A percentile compares a stretch with the other conserved stretches of the same genome.
phyloP scores from a whole-genome alignment of 129 eudicot genomes.

The Lonicera japonica region DNA sequence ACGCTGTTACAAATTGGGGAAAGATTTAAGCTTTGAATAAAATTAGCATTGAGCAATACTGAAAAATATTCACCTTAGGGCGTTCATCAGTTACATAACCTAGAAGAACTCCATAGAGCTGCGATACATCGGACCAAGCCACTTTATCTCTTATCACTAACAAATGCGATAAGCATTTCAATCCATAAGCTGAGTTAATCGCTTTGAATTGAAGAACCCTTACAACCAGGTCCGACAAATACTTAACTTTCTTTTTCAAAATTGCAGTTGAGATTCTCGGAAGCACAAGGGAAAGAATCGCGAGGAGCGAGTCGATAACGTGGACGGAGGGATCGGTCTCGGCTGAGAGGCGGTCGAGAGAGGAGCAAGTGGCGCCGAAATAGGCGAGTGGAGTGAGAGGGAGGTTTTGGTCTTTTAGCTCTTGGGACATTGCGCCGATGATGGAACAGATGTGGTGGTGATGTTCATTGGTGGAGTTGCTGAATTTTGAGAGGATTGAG shows the following conservation, averaged over 20 bases:
- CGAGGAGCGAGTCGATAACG: constrained; percentile 42
- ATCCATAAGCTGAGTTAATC: constrained; percentile 25
- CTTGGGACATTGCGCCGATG: constrained; percentile 67
- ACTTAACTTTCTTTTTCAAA: constrained; percentile 36
- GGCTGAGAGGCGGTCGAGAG: constrained; percentile 52
- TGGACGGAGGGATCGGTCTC: constrained; percentile 37
- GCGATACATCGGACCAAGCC: constrained; percentile 52
- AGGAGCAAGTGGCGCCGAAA: constrained; percentile 72
- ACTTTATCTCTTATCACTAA: constrained; percentile 33
- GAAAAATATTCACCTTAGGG: constrained; percentile 38
- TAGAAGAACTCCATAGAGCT: constrained; percentile 45
- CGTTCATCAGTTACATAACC: constrained; percentile 46
- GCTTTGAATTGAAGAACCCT: constrained; percentile 23
- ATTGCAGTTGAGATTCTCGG: constrained; percentile 27
- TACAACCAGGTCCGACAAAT: constrained; percentile 40
- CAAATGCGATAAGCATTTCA: constrained; percentile 51
- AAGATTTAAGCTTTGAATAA: too few relatives aligned
- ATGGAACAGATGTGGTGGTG: constrained; percentile 71
- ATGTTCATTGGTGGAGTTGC: constrained; percentile 35
- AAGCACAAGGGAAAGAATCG: constrained; percentile 47
- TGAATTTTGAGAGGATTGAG: constrained; percentile 38
- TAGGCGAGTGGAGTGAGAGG: constrained; percentile 66
- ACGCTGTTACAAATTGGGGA: too few relatives aligned
- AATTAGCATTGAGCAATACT: too few relatives aligned
- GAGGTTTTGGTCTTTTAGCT: constrained; percentile 50